phyloP scores from a whole-genome alignment of 2,329 filamentous ascomycete species.

The Knoxdaviesia capensis region DNA sequence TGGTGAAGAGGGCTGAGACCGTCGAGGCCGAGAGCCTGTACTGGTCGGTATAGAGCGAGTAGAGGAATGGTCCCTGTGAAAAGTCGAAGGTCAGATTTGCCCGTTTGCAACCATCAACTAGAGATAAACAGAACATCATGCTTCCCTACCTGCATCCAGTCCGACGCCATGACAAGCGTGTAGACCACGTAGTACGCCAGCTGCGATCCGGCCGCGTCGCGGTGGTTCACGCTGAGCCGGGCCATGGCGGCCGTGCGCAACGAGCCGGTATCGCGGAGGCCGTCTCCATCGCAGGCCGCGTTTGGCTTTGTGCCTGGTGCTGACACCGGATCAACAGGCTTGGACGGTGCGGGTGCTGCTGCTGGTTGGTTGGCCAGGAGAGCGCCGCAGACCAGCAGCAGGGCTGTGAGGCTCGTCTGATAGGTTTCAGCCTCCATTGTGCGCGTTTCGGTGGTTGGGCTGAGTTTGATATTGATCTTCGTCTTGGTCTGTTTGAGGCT shows the following conservation, averaged over 20 bases:
- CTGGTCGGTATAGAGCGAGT: constrained; percentile 15
- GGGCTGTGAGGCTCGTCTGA: constrained; percentile 13
- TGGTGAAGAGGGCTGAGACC: constrained; percentile 20
- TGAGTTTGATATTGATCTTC: too few relatives aligned
- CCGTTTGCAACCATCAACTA: too few relatives aligned
- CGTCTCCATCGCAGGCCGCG: background rate
- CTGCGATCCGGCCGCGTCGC: constrained; percentile 2
- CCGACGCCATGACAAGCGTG: constrained; percentile 25
- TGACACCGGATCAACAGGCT: background rate
- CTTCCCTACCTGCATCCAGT: constrained; percentile 26
- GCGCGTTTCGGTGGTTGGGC: background rate
- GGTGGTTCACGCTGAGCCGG: too few relatives aligned
- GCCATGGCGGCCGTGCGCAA: too few relatives aligned
- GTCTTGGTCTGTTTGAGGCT: background rate
- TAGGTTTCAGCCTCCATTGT: constrained; percentile 13
- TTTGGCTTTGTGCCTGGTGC: background rate
- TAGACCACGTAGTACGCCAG: constrained; percentile 21
- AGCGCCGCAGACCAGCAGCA: constrained; percentile 13
- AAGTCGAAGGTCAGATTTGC: background rate
- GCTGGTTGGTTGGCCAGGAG: constrained; percentile 5
- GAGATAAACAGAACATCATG: background rate
- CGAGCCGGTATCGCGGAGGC: constrained; percentile 3
- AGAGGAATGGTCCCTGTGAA: constrained; percentile 14
- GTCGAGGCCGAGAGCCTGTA: constrained; percentile 9
- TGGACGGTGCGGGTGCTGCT: background rate